Percentiles rank a stretch among this genome's conserved stretches.
Evolutionary conservation across 768 basidiomycete species (phyloP).

Genomic region (Leccinum obscurum): DNA sequence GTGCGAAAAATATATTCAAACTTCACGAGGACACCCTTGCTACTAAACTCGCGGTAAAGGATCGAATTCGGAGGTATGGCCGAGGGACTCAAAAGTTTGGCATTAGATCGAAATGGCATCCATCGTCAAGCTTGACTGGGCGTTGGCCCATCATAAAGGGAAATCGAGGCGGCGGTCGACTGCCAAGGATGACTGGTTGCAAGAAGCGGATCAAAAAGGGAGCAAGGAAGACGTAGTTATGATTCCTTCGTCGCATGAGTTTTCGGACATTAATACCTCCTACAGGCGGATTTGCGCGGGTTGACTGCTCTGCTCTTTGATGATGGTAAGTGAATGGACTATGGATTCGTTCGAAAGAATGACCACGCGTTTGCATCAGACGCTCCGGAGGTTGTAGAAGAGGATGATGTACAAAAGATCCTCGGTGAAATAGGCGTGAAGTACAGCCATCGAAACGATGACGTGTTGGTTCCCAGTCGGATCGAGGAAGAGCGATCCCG

Average conservation of each 20-base stretch:
- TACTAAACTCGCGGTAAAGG: conserved; percentile 69
- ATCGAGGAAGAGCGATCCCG: conserved; percentile 67
- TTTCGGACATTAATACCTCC: background rate
- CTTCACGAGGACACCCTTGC: conserved; percentile 68
- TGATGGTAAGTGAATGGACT: conserved; percentile 46
- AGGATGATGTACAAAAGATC: conserved; percentile 54
- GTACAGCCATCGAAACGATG: conserved; percentile 76
- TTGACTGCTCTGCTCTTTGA: conserved; percentile 69
- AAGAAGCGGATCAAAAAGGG: conserved; percentile 48
- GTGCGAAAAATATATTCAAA: conserved; percentile 82
- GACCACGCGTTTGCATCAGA: conserved; percentile 28
- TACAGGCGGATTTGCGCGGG: conserved; percentile 56
- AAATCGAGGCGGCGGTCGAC: conserved; percentile 35
- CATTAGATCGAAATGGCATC: conserved; percentile 78
- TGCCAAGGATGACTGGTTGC: conserved; percentile 40
- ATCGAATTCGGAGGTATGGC: background rate
- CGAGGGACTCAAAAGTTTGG: background rate
- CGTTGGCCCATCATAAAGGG: conserved; percentile 63
- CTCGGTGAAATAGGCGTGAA: conserved; percentile 61
- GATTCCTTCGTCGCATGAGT: background rate
- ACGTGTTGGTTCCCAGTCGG: conserved; percentile 63
- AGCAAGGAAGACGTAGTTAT: conserved; percentile 34
- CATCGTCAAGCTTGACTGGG: conserved; percentile 78
- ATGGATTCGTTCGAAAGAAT: background rate
- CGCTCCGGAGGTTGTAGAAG: conserved; percentile 39